A percentile compares a stretch with the other conserved stretches of the same genome.
Conservation (phyloP, 106 monocot genomes). For the Posidonia australis region DNA sequence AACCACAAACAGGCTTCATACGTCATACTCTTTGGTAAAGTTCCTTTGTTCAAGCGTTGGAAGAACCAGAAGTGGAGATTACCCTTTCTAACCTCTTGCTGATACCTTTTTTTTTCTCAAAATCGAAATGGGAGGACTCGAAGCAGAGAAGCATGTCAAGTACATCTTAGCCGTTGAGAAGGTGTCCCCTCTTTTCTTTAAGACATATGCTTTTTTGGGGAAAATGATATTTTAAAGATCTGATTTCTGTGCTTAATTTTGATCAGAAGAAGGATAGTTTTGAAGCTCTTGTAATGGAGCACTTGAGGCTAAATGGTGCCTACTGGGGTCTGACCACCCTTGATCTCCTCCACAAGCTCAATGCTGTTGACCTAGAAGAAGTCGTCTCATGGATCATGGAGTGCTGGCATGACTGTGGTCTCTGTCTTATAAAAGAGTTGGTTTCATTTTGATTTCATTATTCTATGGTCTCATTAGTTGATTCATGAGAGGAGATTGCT, state of each 20-base stretch:
- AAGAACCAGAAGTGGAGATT: too few relatives aligned
- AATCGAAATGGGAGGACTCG: conserved; percentile 27
- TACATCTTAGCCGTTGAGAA: conserved; percentile 80
- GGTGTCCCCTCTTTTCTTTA: conserved; percentile 23
- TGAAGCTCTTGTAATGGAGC: conserved; percentile 74
- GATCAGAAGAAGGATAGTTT: conserved; percentile 70
- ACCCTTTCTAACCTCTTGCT: too few relatives aligned
- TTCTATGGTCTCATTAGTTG: not conserved
- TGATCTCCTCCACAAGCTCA: conserved; percentile 63
- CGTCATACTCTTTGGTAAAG: too few relatives aligned
- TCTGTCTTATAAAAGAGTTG: too few relatives aligned
- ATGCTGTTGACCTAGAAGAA: conserved; percentile 41
- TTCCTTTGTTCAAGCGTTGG: too few relatives aligned
- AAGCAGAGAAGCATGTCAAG: conserved; percentile 56
- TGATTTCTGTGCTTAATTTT: not conserved
- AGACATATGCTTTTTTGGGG: not conserved
- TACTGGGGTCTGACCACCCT: conserved; percentile 97
- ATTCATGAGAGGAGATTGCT: not conserved
- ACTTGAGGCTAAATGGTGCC: conserved; percentile 76
- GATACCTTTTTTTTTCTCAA: too few relatives aligned
- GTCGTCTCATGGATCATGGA: conserved; percentile 72
- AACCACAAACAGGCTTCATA: too few relatives aligned
- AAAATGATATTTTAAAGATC: not conserved
- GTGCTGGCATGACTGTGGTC: conserved; percentile 66
- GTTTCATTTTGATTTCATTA: not conserved